These are phyloP conservation scores for Yarrowia galli DNA, from an alignment of 1,139 yeast genomes.

Conservation along the genomic window DNA sequence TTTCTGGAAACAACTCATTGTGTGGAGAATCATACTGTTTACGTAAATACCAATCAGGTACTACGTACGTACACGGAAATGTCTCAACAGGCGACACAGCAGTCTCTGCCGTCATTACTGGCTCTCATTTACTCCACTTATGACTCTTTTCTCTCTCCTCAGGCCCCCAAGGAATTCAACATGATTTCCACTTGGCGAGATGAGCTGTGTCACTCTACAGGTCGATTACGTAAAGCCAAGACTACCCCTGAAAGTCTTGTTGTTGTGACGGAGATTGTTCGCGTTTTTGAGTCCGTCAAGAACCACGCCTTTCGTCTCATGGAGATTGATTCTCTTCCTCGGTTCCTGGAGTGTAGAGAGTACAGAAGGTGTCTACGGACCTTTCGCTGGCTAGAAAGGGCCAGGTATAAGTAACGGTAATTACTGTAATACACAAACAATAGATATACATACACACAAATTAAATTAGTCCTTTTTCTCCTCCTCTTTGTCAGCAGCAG, in stretches of 20 bases:
- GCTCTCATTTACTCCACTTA: slow-evolving; percentile 68
- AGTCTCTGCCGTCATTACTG: slow-evolving; percentile 39
- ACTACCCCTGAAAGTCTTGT: neutral
- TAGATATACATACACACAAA: slow-evolving; percentile 17
- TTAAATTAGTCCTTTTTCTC: slow-evolving; percentile 20
- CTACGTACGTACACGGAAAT: slow-evolving; percentile 51
- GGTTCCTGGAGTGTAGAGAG: slow-evolving; percentile 55
- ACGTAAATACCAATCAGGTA: slow-evolving; percentile 61
- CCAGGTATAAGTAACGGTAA: neutral
- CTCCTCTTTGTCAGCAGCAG: neutral
- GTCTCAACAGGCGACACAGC: slow-evolving; percentile 44
- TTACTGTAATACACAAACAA: slow-evolving; percentile 1
- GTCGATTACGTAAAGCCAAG: slow-evolving; percentile 5
- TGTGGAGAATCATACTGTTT: slow-evolving; percentile 78
- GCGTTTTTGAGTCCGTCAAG: slow-evolving; percentile 56
- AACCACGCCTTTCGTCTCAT: slow-evolving; percentile 63
- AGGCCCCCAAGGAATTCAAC: slow-evolving; percentile 76
- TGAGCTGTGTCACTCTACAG: slow-evolving; percentile 52
- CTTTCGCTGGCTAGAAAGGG: slow-evolving; percentile 12
- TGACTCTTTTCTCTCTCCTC: slow-evolving; percentile 69
- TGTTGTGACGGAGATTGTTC: slow-evolving; percentile 51
- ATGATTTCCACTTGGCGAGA: slow-evolving; percentile 66
- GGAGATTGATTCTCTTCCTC: slow-evolving; percentile 78
- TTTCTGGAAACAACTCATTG: slow-evolving; percentile 72
- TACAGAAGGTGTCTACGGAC: slow-evolving; percentile 14